phyloP scores from a whole-genome alignment of 352 stramenopile species.

The Globisporangium irregulare region DNA sequence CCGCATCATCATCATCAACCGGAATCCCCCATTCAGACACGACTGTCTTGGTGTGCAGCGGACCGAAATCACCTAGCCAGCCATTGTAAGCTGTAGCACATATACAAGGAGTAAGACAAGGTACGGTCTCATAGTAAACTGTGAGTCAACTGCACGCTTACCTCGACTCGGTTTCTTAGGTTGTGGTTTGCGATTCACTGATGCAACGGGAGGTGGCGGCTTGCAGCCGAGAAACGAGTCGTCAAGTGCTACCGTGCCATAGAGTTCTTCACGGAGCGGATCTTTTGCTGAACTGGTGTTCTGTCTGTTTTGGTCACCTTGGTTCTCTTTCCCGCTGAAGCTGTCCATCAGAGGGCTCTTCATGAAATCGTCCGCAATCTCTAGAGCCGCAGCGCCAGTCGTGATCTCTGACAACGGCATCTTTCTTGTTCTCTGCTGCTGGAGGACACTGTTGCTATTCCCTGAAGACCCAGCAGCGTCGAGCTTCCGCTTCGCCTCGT shows the following conservation, averaged over 20 bases:
- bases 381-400: conserved; percentile 59
- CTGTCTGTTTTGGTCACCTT: background rate
- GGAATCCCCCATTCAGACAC: conserved; percentile 41
- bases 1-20: conserved; percentile 16
- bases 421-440: conserved; percentile 21
- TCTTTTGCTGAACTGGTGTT: conserved; percentile 20
- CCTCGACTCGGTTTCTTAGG: conserved; percentile 22
- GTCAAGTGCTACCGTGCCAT: conserved; percentile 40
- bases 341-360: conserved; percentile 71
- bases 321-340: conserved; percentile 31
- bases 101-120: background rate
- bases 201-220: conserved; percentile 11
- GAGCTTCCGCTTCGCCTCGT: conserved; percentile 36
- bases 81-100: conserved; percentile 52
- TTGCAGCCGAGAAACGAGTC: conserved; percentile 56
- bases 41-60: conserved; percentile 71
- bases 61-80: conserved; percentile 75
- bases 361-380: conserved; percentile 84
- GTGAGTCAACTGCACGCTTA: background rate
- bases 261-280: conserved; percentile 60
- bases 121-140: background rate
- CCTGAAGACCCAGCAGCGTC: conserved; percentile 9
- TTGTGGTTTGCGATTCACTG: background rate
- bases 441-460: background rate
- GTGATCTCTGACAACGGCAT: conserved; percentile 55